Evolutionary conservation across 306 rosid genomes (phyloP), one percentile per base, ranked within the genome.

Genomic region (Medicago arabica): DNA sequence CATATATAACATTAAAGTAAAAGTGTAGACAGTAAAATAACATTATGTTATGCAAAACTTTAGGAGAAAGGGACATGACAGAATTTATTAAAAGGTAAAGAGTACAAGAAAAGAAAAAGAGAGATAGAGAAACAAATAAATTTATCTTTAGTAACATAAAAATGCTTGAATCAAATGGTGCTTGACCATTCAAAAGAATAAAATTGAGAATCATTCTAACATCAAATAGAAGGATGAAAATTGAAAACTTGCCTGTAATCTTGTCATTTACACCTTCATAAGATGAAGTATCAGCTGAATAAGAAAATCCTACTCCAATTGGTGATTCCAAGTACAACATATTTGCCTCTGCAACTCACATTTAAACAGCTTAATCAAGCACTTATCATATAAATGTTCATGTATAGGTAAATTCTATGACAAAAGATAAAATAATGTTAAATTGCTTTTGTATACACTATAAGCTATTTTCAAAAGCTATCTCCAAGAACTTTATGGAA

Each of bases 291-390:
- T 77, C 72, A 28, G 39, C 75, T 51, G 96, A 84, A 78, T 86
- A 88, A 65, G 92, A 88, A 80, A 88, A 90, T 3, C 96, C 96
- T 53, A 90, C 96, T 60, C 92, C 92, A 69, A 85, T 78, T 68
- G 96, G 96, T 41, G 96, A 75, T 85, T 90, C 96, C 80, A 90
- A 67, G 63, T 90, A 90, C 78, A 90, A 67, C 77, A 88, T 85
- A 79, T 88, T 90, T 53, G 96, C 96, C 39, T 86, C 96, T 90
- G 82, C 41, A 78, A 61, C 8, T 50, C 78, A 76, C 41, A 18
- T 2, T 28, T 4, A 34, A 34, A 34, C 38, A 34, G 7, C 7
- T 34, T 34, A 34, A 34, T 34, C 38, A 34, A 34, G 7, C 38
- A 34, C 38, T 5, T 34, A 34, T 34, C 7, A 34, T 34, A 34